phyloP scores from a whole-genome alignment of 2,329 filamentous ascomycete genomes.

The Madurella fahalii region DNA sequence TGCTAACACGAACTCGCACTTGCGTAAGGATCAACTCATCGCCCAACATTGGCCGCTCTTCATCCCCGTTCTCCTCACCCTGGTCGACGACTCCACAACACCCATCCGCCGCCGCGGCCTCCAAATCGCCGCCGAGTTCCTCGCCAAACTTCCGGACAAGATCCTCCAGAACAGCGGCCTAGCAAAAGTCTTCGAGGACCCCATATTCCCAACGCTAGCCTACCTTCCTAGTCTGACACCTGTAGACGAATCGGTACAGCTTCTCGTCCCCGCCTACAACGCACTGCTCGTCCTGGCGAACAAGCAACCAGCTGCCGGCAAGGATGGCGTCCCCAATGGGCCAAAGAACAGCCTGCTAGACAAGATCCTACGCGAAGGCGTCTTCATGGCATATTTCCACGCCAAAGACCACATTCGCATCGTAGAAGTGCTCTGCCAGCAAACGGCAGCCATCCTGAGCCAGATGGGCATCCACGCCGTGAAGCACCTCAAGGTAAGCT shows the following conservation, averaged over 20 bases:
- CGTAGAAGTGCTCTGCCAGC: constrained; percentile 51
- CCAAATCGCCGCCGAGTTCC: constrained; percentile 48
- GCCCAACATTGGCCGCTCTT: constrained; percentile 62
- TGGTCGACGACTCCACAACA: constrained; percentile 60
- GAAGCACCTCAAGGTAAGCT: constrained; percentile 61
- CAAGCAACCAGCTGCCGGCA: constrained; percentile 30
- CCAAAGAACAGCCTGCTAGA: constrained; percentile 43
- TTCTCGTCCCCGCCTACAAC: constrained; percentile 64
- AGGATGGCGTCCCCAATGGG: constrained; percentile 2
- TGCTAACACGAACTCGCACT: constrained; percentile 7
- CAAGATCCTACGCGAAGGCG: constrained; percentile 51
- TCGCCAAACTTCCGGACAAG: constrained; percentile 48
- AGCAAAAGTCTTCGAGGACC: constrained; percentile 62
- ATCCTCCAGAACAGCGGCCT: constrained; percentile 62
- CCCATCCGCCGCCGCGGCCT: constrained; percentile 54
- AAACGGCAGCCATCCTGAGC: constrained; percentile 47
- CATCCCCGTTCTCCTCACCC: constrained; percentile 64
- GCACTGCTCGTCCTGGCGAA: constrained; percentile 58
- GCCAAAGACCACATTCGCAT: constrained; percentile 55
- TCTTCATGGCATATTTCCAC: constrained; percentile 54
- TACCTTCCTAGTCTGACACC: constrained; percentile 75
- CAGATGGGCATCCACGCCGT: constrained; percentile 58
- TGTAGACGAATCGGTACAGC: constrained; percentile 60
- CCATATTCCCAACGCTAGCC: constrained; percentile 66
- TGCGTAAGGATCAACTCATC: constrained; percentile 39